Conservation (phyloP, 2,329 filamentous ascomycete species). For the Penicillium sp. region DNA sequence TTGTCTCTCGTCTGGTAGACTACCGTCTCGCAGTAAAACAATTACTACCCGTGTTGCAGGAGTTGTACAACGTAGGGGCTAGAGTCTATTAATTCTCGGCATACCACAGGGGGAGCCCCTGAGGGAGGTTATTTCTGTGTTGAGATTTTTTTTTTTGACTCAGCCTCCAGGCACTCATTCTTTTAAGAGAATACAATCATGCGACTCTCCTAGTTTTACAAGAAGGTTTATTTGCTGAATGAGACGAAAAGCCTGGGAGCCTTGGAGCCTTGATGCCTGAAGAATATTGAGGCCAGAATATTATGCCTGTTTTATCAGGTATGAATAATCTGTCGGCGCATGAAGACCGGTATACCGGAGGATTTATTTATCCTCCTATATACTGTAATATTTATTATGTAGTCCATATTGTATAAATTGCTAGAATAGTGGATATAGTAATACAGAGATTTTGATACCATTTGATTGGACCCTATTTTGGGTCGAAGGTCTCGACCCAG, state of each 20-base stretch:
- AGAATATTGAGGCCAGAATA: neutral
- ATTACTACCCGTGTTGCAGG: neutral
- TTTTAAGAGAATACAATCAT: neutral
- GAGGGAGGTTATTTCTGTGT: neutral
- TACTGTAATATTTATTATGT: no score
- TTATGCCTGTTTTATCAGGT: neutral
- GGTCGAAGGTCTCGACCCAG: no score
- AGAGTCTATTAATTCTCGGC: neutral
- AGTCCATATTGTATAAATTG: no score
- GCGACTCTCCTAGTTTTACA: neutral
- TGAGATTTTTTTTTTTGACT: neutral
- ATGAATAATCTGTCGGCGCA: neutral
- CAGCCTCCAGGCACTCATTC: neutral
- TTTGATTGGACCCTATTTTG: no score
- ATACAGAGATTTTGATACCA: no score
- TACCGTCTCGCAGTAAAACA: no score
- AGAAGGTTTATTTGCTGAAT: neutral
- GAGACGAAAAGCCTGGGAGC: neutral
- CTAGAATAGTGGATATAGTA: no score
- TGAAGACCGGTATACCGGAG: no score
- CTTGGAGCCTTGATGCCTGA: neutral
- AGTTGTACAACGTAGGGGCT: neutral
- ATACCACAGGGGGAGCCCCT: constrained; percentile 1
- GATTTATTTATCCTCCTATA: no score
- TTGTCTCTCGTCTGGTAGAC: neutral